These are phyloP conservation scores for Prunus mongolica DNA, from an alignment of 306 rosid genomes.

Conservation along the genomic window DNA sequence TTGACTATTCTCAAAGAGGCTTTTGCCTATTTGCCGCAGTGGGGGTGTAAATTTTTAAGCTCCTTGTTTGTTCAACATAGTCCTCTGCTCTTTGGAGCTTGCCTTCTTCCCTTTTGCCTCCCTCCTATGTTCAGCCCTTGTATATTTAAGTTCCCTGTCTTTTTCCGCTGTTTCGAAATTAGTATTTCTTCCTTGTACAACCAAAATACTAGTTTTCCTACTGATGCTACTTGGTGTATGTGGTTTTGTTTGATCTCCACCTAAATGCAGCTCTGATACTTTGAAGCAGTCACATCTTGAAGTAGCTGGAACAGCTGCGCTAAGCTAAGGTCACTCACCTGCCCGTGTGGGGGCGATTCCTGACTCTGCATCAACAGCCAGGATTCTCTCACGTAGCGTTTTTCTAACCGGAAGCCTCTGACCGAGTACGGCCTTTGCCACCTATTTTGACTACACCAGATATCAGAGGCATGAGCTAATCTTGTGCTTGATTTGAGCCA, in stretches of 20 bases:
- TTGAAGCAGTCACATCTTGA: conserved; percentile 5
- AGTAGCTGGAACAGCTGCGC: neutral
- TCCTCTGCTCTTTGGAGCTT: neutral
- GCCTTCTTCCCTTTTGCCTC: neutral
- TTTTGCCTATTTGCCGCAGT: neutral
- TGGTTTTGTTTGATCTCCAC: neutral
- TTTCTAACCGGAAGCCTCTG: neutral
- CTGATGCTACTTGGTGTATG: neutral
- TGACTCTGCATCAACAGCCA: neutral
- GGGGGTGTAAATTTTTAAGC: neutral
- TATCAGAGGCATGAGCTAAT: neutral
- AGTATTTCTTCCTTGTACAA: neutral
- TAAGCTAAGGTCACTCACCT: neutral
- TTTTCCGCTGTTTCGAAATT: neutral
- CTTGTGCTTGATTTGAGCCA: neutral
- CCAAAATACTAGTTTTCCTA: neutral
- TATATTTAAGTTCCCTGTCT: neutral
- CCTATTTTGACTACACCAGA: neutral
- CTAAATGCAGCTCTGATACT: neutral
- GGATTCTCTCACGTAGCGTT: neutral
- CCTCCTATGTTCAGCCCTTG: neutral
- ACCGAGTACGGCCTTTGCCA: neutral
- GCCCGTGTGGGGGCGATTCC: neutral
- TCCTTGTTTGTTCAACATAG: neutral
- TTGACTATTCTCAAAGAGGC: conserved; percentile 15